Base-by-base conservation (phyloP, 352 stramenopile genomes). In the Pythium vanterpoolii region DNA sequence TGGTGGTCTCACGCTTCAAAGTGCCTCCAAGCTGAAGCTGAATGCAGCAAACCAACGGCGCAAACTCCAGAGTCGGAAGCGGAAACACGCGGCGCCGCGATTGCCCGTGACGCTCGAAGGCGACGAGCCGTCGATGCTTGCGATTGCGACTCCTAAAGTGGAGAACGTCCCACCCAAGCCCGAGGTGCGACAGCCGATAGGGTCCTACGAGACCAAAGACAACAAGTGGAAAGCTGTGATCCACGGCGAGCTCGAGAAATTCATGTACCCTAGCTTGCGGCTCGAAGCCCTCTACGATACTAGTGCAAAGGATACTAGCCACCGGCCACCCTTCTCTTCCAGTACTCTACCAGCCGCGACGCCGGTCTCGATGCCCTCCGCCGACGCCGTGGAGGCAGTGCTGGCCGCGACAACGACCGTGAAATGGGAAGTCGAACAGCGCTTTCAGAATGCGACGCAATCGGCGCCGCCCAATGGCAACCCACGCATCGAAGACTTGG, bases 221-320 rank as follows among this genome's bases (percentile, higher is more conserved):
- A 72, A 67, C 46, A 81, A 73, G 49, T 87, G 79, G 79, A 86
- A 79, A 10, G 79, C 79, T 11, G 68, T 73, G 0, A 76, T 89
- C 30, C 69, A 80, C 4, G 77, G 77, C 26, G 62, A 87, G 53
- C 72, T 89, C 5, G 79, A 87, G 33, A 79, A 78, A 50, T 87
- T 89, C 69, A 87, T 89, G 79, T 89, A 87, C 51, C 79, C 79
- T 6, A 87, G 77, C 67, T 60, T 89, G 24, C 68, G 76, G 0
- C 66, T 89, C 18, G 79, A 89, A 34, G 54, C 57, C 1, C 21
- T 87, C 23, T 89, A 87, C 38, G 26, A 62, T 4, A 55, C 64
- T 9, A 34, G 36, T 21, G 34, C n/a, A 62, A 30, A 30, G 31
- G 8, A n/a, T 38, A 16, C 38, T 5, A 28, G 36, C 46, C 19